phyloP scores from a whole-genome alignment of 192 early-diverging fungal species.

The Tieghemiomyces parasiticus region DNA sequence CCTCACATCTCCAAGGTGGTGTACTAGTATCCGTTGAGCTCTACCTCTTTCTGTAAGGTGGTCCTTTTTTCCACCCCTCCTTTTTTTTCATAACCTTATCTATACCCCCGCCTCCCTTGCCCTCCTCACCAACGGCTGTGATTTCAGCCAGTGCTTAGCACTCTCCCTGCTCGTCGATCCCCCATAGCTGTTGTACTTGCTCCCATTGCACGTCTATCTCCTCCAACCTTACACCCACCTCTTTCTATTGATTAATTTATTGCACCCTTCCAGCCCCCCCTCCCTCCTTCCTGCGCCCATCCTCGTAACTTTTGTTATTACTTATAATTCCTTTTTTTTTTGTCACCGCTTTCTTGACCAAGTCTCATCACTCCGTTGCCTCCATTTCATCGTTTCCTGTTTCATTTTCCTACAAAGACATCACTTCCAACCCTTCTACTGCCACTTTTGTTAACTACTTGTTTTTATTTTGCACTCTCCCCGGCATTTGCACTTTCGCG shows the following conservation, averaged over 20 bases:
- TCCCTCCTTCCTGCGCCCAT: too few species aligned
- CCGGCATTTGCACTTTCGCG: not conserved
- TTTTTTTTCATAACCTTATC: not conserved
- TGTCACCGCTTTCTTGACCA: not conserved
- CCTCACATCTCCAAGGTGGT: conserved; percentile 8
- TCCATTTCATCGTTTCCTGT: conserved; percentile 6
- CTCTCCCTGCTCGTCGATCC: not conserved
- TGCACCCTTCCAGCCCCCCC: too few species aligned
- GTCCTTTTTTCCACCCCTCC: not conserved
- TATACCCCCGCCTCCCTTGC: too few species aligned
- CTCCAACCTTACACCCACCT: too few species aligned
- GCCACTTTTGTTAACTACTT: not conserved
- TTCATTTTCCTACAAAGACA: not conserved
- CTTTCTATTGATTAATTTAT: too few species aligned
- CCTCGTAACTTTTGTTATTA: too few species aligned
- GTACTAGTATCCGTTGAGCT: not conserved
- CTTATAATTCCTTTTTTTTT: conserved; percentile 5
- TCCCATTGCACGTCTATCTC: too few species aligned
- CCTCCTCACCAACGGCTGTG: too few species aligned
- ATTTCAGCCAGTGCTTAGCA: too few species aligned
- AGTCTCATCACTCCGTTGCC: not conserved
- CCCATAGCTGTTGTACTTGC: too few species aligned
- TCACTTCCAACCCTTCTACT: not conserved
- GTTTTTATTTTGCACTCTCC: not conserved
- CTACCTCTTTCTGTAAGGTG: not conserved